Conservation (phyloP, 345 rosid genomes). For the Ricinus communis region DNA sequence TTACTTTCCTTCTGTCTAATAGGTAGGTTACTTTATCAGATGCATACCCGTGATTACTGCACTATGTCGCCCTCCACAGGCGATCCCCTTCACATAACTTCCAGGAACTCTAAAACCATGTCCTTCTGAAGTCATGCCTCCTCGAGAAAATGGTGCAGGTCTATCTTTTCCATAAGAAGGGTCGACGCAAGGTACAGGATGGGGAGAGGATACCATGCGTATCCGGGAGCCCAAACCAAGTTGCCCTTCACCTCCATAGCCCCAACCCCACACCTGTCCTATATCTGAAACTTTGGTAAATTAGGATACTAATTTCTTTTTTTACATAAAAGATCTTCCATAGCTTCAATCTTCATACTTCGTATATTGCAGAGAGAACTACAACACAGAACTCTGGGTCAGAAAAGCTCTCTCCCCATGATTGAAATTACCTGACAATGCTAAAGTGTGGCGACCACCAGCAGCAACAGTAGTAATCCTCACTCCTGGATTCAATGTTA, state of each 20-base stretch:
- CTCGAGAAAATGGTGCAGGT: slow-evolving; percentile 46
- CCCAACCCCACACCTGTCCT: slow-evolving; percentile 99
- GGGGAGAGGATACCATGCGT: slow-evolving; percentile 93
- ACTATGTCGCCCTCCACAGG: slow-evolving; percentile 99
- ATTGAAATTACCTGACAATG: slow-evolving; percentile 68
- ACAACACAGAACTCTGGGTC: slow-evolving; percentile 9
- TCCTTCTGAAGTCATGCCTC: slow-evolving; percentile 55
- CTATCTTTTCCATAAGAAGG: slow-evolving; percentile 58
- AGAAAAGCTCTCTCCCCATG: slow-evolving; percentile 10
- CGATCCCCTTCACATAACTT: slow-evolving; percentile 74
- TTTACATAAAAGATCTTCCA: slow-evolving; percentile 22
- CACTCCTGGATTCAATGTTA: slow-evolving; percentile 82
- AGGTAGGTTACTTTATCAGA: slow-evolving; percentile 1
- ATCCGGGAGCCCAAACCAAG: slow-evolving; percentile 95
- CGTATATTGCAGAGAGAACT: slow-evolving; percentile 15
- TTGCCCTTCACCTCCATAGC: slow-evolving; percentile 99
- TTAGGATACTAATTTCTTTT: slow-evolving; percentile 36
- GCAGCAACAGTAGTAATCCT: slow-evolving; percentile 80
- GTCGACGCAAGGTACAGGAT: slow-evolving; percentile 76
- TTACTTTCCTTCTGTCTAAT: slow-evolving; percentile 6
- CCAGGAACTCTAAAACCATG: slow-evolving; percentile 69
- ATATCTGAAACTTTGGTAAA: slow-evolving; percentile 63
- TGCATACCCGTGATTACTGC: slow-evolving; percentile 76
- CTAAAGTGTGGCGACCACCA: slow-evolving; percentile 96
- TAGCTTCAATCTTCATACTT: slow-evolving; percentile 19